A percentile compares a stretch with the other conserved stretches of the same genome.
Conservation (phyloP, 768 basidiomycete genomes). For the Kwoniella heveanensis region DNA sequence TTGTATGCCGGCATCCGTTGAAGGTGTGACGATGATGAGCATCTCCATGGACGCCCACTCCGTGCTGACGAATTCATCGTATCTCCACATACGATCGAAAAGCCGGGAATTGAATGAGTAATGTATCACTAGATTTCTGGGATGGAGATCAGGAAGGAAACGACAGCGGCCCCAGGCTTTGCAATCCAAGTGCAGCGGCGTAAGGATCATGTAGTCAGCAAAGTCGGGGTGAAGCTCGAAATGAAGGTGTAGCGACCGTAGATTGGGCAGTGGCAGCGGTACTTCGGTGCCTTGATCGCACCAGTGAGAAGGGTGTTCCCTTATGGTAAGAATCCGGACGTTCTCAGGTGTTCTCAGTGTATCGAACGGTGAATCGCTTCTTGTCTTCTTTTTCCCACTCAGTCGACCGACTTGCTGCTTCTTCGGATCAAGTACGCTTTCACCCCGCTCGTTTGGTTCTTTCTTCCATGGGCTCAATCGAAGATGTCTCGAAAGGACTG, state of each 20-base stretch:
- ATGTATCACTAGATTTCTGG: neutral
- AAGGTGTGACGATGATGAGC: neutral
- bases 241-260: neutral
- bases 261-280: neutral
- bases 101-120: neutral
- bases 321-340: neutral
- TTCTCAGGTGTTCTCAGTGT: neutral
- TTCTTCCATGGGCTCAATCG: conserved; percentile 2
- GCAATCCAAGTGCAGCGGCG: neutral
- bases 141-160: neutral
- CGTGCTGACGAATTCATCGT: no score
- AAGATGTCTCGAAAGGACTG: neutral
- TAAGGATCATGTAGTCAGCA: neutral
- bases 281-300: neutral
- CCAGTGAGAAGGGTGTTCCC: neutral
- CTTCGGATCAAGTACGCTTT: neutral
- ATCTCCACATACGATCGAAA: no score
- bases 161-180: no score
- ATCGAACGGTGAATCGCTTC: no score
- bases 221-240: neutral
- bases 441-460: neutral
- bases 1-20: neutral
- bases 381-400: neutral
- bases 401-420: neutral
- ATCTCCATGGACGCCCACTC: no score